Percentiles rank a stretch among this genome's conserved stretches.
phyloP scores from a whole-genome alignment of 768 basidiomycete species.

The Russula foetens region DNA sequence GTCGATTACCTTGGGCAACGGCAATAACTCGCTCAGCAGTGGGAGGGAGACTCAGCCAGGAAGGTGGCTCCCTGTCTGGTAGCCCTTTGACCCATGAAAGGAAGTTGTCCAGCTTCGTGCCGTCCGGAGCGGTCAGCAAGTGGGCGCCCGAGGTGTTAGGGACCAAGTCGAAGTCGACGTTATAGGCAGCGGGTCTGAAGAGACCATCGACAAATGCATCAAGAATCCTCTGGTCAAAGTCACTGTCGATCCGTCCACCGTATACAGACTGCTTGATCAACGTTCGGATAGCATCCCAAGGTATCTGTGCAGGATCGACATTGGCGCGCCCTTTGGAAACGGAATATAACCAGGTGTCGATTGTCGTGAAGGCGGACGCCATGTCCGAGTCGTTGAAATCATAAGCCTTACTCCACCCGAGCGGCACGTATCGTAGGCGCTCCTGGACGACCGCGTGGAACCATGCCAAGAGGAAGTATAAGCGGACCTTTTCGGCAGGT shows the following conservation, averaged over 20 bases:
- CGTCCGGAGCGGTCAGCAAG: constrained; percentile 72
- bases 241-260: constrained; percentile 88
- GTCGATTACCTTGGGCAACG: constrained; percentile 66
- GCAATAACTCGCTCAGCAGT: constrained; percentile 92
- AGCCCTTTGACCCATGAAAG: constrained; percentile 80
- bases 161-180: constrained; percentile 87
- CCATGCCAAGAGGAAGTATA: constrained; percentile 97
- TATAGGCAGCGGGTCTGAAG: constrained; percentile 84
- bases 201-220: constrained; percentile 89
- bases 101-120: constrained; percentile 89
- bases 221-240: constrained; percentile 88
- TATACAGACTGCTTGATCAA: constrained; percentile 96
- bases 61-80: constrained; percentile 89
- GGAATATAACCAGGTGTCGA: constrained; percentile 80
- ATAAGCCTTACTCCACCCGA: constrained; percentile 95
- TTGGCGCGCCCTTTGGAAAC: constrained; percentile 86
- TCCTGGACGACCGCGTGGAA: constrained; percentile 99
- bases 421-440: constrained; percentile 88
- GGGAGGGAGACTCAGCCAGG: constrained; percentile 90
- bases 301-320: constrained; percentile 84
- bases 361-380: constrained; percentile 84
- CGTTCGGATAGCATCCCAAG: constrained; percentile 91
- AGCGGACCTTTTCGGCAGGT: constrained; percentile 83
- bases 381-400: constrained; percentile 99
- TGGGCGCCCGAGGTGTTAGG: constrained; percentile 50